Conservation (phyloP, 352 stramenopile species). For the Pythium apleroticum region DNA sequence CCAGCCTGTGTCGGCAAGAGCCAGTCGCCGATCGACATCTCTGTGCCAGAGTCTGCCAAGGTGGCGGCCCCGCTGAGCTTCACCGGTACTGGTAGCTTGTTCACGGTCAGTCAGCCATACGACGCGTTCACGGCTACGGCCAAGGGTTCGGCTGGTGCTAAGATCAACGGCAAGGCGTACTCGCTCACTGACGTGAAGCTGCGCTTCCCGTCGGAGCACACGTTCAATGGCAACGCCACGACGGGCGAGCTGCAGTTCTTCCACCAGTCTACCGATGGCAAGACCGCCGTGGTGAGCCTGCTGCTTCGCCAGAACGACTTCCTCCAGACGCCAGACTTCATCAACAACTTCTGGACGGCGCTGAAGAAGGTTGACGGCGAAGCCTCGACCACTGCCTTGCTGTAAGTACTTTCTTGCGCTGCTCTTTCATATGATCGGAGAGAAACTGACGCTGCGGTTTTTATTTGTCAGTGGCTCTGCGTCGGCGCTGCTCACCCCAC, state of each 20-base stretch:
- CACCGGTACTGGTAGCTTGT: conserved; percentile 16
- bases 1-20: conserved; percentile 25
- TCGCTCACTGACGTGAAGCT: conserved; percentile 37
- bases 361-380: neutral
- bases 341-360: neutral
- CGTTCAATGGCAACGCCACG: conserved; percentile 28
- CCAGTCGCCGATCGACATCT: conserved; percentile 36
- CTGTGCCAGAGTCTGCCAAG: neutral
- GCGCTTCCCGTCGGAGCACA: conserved; percentile 43
- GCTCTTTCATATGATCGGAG: no score
- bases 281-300: conserved; percentile 33
- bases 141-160: no score
- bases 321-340: neutral
- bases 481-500: neutral
- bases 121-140: conserved; percentile 22
- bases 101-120: conserved; percentile 24
- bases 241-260: conserved; percentile 43
- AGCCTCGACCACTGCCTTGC: neutral
- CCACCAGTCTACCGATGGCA: conserved; percentile 31
- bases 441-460: neutral
- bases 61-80: conserved; percentile 13
- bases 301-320: conserved; percentile 14
- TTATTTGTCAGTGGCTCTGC: neutral
- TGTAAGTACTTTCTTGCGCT: neutral
- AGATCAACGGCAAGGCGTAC: conserved; percentile 26